Percentiles rank a stretch among this genome's conserved stretches.
These are phyloP conservation scores for Takashimella koratensis DNA, from an alignment of 1,284 basidiomycete species.

Conservation along the genomic window DNA sequence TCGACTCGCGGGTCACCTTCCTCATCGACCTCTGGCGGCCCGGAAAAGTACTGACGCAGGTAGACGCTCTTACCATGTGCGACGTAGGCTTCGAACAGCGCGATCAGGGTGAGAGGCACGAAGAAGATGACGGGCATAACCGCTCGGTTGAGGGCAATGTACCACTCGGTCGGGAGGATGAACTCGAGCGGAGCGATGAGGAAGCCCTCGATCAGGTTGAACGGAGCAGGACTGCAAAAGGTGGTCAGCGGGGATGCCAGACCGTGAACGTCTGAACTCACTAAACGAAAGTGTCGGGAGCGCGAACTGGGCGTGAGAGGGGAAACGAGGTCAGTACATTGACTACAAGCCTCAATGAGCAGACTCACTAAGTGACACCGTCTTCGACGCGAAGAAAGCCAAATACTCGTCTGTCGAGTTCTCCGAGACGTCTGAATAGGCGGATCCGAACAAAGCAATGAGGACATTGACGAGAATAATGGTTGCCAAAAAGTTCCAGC, in stretches of 20 bases:
- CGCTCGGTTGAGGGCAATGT: slow-evolving; percentile 63
- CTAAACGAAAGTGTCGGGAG: slow-evolving; percentile 62
- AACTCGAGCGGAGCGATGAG: slow-evolving; percentile 82
- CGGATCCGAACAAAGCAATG: slow-evolving; percentile 88
- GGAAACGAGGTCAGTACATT: neutral
- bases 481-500: slow-evolving; percentile 82
- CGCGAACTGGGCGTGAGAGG: slow-evolving; percentile 53
- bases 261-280: slow-evolving; percentile 10
- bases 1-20: slow-evolving; percentile 64
- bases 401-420: slow-evolving; percentile 55
- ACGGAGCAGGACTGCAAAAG: slow-evolving; percentile 47
- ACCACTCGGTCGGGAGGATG: slow-evolving; percentile 26
- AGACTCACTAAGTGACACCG: slow-evolving; percentile 60
- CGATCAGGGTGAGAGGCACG: slow-evolving; percentile 68
- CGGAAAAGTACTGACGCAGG: slow-evolving; percentile 64
- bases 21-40: slow-evolving; percentile 59
- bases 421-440: slow-evolving; percentile 69
- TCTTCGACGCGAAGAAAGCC: slow-evolving; percentile 83
- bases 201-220: slow-evolving; percentile 81
- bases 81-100: slow-evolving; percentile 67
- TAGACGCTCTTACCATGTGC: slow-evolving; percentile 50
- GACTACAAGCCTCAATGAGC: neutral
- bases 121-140: slow-evolving; percentile 77
- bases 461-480: slow-evolving; percentile 89
- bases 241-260: slow-evolving; percentile 3